These are phyloP conservation scores for Botryobasidium botryosum DNA, from an alignment of 768 basidiomycete genomes.

Conservation along the genomic window DNA sequence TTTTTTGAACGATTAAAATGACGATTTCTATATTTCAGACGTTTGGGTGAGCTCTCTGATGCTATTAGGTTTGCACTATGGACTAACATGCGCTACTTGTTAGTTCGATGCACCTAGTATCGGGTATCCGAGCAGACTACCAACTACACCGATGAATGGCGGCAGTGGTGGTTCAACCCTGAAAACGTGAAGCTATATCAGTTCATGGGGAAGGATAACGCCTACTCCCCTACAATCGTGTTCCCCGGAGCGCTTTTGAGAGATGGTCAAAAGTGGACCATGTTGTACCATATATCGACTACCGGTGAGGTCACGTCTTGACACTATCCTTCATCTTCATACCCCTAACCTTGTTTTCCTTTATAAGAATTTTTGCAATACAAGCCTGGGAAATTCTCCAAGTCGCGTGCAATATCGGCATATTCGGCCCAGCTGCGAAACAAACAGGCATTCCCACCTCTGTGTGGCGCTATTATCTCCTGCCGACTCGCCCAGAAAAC, in stretches of 20 bases:
- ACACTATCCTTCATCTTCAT: no score
- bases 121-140: constrained; percentile 94
- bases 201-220: constrained; percentile 99
- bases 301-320: constrained; percentile 46
- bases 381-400: constrained; percentile 97
- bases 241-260: constrained; percentile 83
- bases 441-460: constrained; percentile 87
- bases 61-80: no score
- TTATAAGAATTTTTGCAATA: constrained; percentile 84
- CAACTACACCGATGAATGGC: constrained; percentile 87
- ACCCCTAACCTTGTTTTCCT: not conserved
- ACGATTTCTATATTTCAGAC: constrained; percentile 31
- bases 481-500: constrained; percentile 84
- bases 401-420: constrained; percentile 90
- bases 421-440: constrained; percentile 87
- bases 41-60: constrained; percentile 85
- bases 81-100: no score
- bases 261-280: constrained; percentile 87
- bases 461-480: constrained; percentile 93
- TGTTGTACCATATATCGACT: constrained; percentile 80
- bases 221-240: constrained; percentile 94
- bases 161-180: constrained; percentile 91
- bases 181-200: constrained; percentile 83
- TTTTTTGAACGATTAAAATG: no score
- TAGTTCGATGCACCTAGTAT: constrained; percentile 96